A percentile compares a stretch with the other conserved stretches of the same genome.
Evolutionary conservation across 1,284 basidiomycete genomes (phyloP).

Genomic region (Entoloma clypeatum): DNA sequence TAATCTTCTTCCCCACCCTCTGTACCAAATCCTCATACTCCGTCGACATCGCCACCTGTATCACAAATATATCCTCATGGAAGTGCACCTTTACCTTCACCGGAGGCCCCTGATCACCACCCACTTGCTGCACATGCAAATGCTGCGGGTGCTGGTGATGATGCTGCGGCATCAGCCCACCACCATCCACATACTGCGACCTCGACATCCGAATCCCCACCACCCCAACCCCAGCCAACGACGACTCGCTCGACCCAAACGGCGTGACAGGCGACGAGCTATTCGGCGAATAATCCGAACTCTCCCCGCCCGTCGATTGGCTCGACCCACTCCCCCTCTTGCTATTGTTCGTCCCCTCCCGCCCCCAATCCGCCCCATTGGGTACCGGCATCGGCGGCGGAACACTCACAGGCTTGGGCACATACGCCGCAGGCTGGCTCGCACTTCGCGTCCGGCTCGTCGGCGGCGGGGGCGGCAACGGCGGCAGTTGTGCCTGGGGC

Average conservation of each 20-base stretch:
- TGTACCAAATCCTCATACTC: slow-evolving; percentile 82
- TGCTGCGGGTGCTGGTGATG: slow-evolving; percentile 21
- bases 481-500: slow-evolving; percentile 20
- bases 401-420: slow-evolving; percentile 48
- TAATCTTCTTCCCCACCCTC: slow-evolving; percentile 89
- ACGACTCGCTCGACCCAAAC: slow-evolving; percentile 81
- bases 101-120: slow-evolving; percentile 29
- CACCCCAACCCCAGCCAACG: slow-evolving; percentile 50
- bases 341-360: slow-evolving; percentile 42
- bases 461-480: slow-evolving; percentile 26
- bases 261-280: slow-evolving; percentile 79
- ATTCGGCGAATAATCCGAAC: slow-evolving; percentile 77
- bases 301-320: slow-evolving; percentile 66
- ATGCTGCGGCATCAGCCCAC: no score
- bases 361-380: slow-evolving; percentile 46
- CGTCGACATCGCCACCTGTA: slow-evolving; percentile 78
- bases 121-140: slow-evolving; percentile 17
- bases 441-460: slow-evolving; percentile 63
- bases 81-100: slow-evolving; percentile 88
- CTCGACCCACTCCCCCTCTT: slow-evolving; percentile 79
- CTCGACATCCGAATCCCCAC: slow-evolving; percentile 49
- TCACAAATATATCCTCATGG: slow-evolving; percentile 88
- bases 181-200: slow-evolving; percentile 47
- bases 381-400: slow-evolving; percentile 56
- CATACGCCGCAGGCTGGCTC: slow-evolving; percentile 71